Percentiles rank a stretch among this genome's conserved stretches.
These are phyloP conservation scores for Xylogone sp. DNA, from an alignment of 2,329 filamentous ascomycete genomes.

Conservation along the genomic window DNA sequence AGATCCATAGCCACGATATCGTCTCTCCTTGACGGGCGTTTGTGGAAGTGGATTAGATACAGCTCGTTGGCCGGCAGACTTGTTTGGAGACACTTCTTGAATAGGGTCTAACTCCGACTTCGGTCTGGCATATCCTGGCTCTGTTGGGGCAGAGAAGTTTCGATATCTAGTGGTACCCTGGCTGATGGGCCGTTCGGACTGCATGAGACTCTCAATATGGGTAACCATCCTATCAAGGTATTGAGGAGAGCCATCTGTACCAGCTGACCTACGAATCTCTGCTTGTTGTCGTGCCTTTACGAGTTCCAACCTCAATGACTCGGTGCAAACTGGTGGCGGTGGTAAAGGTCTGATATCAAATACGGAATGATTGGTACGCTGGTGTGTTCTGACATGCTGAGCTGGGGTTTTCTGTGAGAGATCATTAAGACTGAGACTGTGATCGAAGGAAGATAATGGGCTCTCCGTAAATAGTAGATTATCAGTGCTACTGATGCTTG, in stretches of 20 bases:
- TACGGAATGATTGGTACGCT: not conserved
- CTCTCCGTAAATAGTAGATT: not conserved
- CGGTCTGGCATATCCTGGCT: not conserved
- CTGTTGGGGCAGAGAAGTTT: not conserved
- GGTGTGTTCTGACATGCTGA: too few species aligned
- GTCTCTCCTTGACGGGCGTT: not conserved
- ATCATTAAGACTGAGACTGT: not conserved
- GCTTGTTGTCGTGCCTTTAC: conserved; percentile 24
- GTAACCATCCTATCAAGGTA: conserved; percentile 57
- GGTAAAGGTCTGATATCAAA: conserved; percentile 25
- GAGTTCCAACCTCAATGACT: conserved; percentile 25
- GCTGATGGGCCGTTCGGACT: conserved; percentile 27
- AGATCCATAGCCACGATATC: conserved; percentile 7
- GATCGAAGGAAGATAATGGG: not conserved
- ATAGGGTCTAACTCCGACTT: not conserved
- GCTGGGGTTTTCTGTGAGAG: not conserved
- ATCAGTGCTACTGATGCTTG: not conserved
- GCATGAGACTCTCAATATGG: conserved; percentile 54
- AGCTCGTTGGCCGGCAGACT: not conserved
- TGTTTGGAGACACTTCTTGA: not conserved
- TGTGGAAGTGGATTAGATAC: not conserved
- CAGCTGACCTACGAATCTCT: conserved; percentile 21
- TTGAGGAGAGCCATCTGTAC: conserved; percentile 32
- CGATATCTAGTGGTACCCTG: not conserved
- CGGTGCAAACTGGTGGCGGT: conserved; percentile 22